phyloP scores from a whole-genome alignment of 2,329 filamentous ascomycete species.

The Sporothrix phasma region DNA sequence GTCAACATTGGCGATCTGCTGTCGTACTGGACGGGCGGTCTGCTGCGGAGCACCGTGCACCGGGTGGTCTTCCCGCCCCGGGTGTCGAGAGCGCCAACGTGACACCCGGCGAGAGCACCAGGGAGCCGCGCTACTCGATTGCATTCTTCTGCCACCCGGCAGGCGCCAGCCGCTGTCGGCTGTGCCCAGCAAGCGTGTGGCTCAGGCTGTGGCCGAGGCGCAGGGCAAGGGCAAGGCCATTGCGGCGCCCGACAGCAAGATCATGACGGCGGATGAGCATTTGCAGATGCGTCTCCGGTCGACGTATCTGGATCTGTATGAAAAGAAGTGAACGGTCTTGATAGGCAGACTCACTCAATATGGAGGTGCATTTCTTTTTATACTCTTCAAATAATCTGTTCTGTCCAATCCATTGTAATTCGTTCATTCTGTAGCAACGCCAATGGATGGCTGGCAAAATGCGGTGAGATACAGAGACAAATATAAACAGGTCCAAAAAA shows the following conservation, averaged over 20 bases:
- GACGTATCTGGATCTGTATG: constrained; percentile 48
- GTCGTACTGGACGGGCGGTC: constrained; percentile 82
- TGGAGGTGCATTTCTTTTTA: no score
- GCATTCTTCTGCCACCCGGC: constrained; percentile 60
- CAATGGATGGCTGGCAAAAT: background rate
- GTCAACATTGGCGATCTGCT: constrained; percentile 63
- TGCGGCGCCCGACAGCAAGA: constrained; percentile 30
- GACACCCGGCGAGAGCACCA: constrained; percentile 36
- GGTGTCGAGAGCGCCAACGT: constrained; percentile 24
- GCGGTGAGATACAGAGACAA: background rate
- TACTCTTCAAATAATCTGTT: no score
- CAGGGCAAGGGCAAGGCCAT: constrained; percentile 7
- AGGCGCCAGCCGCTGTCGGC: constrained; percentile 41
- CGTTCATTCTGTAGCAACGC: background rate
- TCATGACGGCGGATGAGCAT: constrained; percentile 55
- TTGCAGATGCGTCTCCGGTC: constrained; percentile 50
- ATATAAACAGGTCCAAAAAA: background rate
- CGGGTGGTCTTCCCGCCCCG: constrained; percentile 63
- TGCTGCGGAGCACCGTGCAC: constrained; percentile 82
- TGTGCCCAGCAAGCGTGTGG: constrained; percentile 51
- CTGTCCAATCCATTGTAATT: background rate
- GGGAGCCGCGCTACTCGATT: constrained; percentile 52
- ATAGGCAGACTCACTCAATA: no score
- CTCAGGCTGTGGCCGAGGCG: constrained; percentile 28
- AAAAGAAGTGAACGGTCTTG: constrained; percentile 16